A percentile compares a stretch with the other conserved stretches of the same genome.
phyloP scores from a whole-genome alignment of 2,329 filamentous ascomycete species.

The Thielaviopsis populi region DNA sequence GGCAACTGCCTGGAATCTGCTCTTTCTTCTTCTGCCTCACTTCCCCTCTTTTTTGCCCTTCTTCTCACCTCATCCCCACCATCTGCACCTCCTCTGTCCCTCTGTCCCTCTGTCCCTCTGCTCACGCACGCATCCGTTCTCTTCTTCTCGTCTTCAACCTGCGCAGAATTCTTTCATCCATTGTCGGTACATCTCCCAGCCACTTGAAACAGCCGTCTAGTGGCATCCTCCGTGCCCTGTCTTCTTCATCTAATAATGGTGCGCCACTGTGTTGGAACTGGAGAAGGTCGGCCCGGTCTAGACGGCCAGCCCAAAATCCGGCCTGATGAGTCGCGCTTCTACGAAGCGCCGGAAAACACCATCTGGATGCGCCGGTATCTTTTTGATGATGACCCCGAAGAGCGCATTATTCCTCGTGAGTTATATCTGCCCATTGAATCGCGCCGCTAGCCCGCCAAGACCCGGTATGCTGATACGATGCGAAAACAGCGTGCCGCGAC shows the following conservation, averaged over 20 bases:
- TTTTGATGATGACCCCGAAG: slow-evolving; percentile 2
- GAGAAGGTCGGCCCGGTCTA: slow-evolving; percentile 6
- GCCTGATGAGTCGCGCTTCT: background rate
- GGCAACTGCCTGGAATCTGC: background rate
- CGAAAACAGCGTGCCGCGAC: background rate
- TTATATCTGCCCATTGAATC: background rate
- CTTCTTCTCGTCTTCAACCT: background rate
- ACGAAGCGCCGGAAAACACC: background rate
- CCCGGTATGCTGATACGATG: background rate
- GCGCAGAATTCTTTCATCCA: background rate
- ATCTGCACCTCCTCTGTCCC: background rate
- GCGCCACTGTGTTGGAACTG: slow-evolving; percentile 2
- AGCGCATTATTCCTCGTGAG: slow-evolving; percentile 7
- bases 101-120: background rate
- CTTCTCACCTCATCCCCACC: background rate
- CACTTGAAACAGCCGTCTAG: no score
- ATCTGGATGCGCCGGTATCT: background rate
- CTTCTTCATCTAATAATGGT: background rate
- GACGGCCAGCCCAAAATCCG: slow-evolving; percentile 1
- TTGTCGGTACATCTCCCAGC: background rate
- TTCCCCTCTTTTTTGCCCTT: slow-evolving; percentile 1
- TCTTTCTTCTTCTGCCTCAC: background rate
- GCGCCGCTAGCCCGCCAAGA: background rate
- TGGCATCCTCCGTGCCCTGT: background rate
- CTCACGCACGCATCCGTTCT: background rate